Conservation (phyloP, 306 rosid species). For the Morella rubra region DNA sequence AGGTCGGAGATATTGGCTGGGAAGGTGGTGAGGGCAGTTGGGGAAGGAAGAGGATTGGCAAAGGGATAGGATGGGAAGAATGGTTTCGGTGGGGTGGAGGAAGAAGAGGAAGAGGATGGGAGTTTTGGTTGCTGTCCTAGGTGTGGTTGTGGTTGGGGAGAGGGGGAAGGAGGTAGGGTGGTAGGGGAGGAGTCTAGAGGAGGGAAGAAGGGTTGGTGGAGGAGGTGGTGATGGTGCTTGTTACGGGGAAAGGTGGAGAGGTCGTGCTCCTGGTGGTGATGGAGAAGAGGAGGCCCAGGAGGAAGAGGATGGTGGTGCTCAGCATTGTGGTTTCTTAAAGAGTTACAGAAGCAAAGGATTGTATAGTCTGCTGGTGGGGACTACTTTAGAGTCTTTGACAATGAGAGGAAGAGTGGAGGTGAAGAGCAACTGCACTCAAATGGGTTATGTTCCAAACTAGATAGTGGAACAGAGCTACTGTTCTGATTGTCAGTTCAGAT, state of each 20-base stretch:
- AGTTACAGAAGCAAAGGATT: not conserved
- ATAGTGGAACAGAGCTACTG: not conserved
- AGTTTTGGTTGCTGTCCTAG: constrained; percentile 50
- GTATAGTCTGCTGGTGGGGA: not conserved
- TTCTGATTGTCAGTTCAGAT: not conserved
- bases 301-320: not conserved
- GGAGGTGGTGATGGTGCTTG: constrained; percentile 48
- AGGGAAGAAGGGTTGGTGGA: constrained; percentile 64
- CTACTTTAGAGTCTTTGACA: not conserved
- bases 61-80: constrained; percentile 57
- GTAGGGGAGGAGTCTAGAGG: constrained; percentile 42
- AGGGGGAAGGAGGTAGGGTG: constrained; percentile 39
- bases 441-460: not conserved
- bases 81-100: constrained; percentile 33
- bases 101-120: constrained; percentile 48
- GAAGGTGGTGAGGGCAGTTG: constrained; percentile 47
- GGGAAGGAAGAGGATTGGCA: constrained; percentile 55
- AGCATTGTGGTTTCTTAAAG: constrained; percentile 17
- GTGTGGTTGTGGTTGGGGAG: constrained; percentile 45
- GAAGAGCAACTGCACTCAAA: not conserved
- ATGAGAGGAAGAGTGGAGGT: not conserved
- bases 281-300: constrained; percentile 9
- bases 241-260: not conserved
- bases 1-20: constrained; percentile 81
- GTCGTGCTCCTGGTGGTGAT: constrained; percentile 3